A percentile compares a stretch with the other conserved stretches of the same genome.
These are phyloP conservation scores for Litchi chinensis DNA, from an alignment of 345 rosid genomes.

Conservation along the genomic window DNA sequence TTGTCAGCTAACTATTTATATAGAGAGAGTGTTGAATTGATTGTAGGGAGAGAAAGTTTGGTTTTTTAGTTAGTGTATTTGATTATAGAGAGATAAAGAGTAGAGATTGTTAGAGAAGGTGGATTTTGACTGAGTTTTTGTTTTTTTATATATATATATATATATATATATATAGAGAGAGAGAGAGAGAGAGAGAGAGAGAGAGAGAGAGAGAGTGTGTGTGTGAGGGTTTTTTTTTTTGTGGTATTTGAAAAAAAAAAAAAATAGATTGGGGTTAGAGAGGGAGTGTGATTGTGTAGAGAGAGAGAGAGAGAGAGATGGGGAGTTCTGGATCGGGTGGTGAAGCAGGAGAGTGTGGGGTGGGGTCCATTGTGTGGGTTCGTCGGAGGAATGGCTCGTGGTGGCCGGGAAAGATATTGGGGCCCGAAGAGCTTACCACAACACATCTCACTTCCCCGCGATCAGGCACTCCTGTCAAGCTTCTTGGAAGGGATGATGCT, in stretches of 20 bases:
- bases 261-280: neutral
- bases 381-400: slow-evolving; percentile 97
- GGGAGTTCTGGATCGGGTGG: slow-evolving; percentile 56
- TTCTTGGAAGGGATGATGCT: slow-evolving; percentile 98
- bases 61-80: neutral
- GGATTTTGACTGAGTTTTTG: neutral
- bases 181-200: neutral
- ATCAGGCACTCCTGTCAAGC: slow-evolving; percentile 98
- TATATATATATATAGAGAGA: too few relatives aligned
- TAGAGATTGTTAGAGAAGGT: neutral
- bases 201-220: neutral
- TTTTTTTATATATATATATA: too few relatives aligned
- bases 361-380: slow-evolving; percentile 95
- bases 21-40: neutral
- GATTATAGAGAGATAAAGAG: neutral
- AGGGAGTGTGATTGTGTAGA: neutral
- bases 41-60: neutral
- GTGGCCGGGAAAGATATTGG: slow-evolving; percentile 98
- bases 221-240: neutral
- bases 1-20: neutral
- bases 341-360: slow-evolving; percentile 50
- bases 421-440: slow-evolving; percentile 76
- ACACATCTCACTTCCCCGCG: slow-evolving; percentile 83
- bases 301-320: slow-evolving; percentile 29
- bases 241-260: neutral